A percentile compares a stretch with the other conserved stretches of the same genome.
phyloP scores from a whole-genome alignment of 495 filamentous ascomycete genomes.

The Hyaloscypha variabilis region DNA sequence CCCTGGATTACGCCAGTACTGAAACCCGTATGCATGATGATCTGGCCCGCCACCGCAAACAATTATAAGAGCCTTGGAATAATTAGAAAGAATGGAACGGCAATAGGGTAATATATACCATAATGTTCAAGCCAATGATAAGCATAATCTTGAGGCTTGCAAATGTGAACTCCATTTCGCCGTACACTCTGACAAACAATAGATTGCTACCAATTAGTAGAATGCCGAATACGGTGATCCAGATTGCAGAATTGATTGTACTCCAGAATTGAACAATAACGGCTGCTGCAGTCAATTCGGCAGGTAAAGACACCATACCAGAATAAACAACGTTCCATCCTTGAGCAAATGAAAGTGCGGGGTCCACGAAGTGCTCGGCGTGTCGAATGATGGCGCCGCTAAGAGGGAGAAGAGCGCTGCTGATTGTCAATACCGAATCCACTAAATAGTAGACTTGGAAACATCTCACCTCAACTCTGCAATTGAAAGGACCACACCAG shows the following conservation, averaged over 20 bases:
- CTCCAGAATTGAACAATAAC: constrained; percentile 81
- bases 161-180: constrained; percentile 73
- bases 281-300: constrained; percentile 56
- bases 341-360: constrained; percentile 32
- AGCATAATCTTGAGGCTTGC: constrained; percentile 75
- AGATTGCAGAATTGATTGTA: constrained; percentile 57
- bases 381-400: constrained; percentile 39
- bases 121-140: constrained; percentile 56
- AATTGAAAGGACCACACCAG: constrained; percentile 28
- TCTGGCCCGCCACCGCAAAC: constrained; percentile 42
- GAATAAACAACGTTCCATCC: constrained; percentile 29
- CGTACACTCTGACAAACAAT: constrained; percentile 67
- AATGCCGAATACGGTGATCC: constrained; percentile 75
- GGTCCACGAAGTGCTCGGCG: constrained; percentile 33
- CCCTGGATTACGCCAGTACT: constrained; percentile 71
- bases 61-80: constrained; percentile 32
- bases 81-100: not conserved
- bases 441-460: not conserved
- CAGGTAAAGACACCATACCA: constrained; percentile 21
- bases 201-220: constrained; percentile 67
- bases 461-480: constrained; percentile 27
- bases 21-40: constrained; percentile 54
- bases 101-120: constrained; percentile 15
- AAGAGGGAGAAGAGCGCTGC: constrained; percentile 54
- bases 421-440: not conserved